Evolutionary conservation across 2,329 filamentous ascomycete genomes (phyloP), one percentile per base, ranked within the genome.

Genomic region (Sordariomycetes sp.): DNA sequence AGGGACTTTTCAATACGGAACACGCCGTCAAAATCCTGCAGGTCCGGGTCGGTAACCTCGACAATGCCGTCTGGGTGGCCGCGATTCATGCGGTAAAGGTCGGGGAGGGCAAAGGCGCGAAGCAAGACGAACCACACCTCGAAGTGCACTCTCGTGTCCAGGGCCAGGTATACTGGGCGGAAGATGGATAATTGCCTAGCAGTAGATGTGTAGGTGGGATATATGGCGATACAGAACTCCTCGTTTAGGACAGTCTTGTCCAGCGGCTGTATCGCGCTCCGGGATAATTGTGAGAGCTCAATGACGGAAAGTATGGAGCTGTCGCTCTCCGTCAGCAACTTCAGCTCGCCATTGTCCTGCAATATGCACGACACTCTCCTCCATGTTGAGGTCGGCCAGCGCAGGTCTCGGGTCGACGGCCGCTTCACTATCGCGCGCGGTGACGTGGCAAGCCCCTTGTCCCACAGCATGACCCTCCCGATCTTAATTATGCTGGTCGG

Each of bases 91-190:
- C 85, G 89, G 66, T 96, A 97, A 13, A 97, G 77, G 64, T 96
- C 90, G 0, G 94, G 92, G 52, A 95, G 85, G 0, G 92, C 90
- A 68, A 96, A 96, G 0, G 92, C 90, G 61, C 92, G 83, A 34
- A 99, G 70, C 10, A 99, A 75, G 7, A 96, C 91, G 65, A 95
- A 92, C 94, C 94, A 99, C 13, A 96, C 94, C 68, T 99, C 94
- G 64, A 95, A 96, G n/a, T 95, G 76, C 7, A 95, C 84, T 50
- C 91, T 82, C 28, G 83, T 91, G 63, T 97, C 92, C 52, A 96
- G 72, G 3, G 89, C 87, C 36, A 99, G 76, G 67, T 95, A 96
- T 39, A 97, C 85, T 0, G 94, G 92, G n/a, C 89, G 84, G 59
- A 90, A 85, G 32, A 92, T 81, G 7, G 87, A 86, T 58, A 92